Evolutionary conservation across 305 asterid species (phyloP).

Genomic region (Fraxinus sp.): DNA sequence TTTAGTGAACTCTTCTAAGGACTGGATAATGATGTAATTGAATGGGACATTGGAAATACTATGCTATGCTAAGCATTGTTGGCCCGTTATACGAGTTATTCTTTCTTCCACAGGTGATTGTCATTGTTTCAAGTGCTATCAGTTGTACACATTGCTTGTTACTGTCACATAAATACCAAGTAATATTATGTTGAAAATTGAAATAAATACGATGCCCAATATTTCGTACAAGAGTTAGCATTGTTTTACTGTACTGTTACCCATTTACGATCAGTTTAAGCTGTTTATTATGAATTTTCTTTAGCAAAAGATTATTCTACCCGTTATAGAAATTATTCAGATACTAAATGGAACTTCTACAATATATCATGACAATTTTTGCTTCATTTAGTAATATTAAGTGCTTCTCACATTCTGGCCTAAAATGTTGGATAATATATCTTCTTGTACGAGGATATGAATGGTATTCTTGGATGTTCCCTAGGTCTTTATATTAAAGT

Average conservation of each 20-base stretch:
- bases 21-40: neutral
- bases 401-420: neutral
- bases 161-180: neutral
- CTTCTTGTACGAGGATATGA: neutral
- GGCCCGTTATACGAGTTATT: neutral
- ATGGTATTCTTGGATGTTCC: neutral
- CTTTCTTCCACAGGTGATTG: neutral
- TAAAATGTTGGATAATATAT: neutral
- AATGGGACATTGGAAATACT: neutral
- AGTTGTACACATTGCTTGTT: neutral
- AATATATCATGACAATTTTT: neutral
- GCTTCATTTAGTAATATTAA: neutral
- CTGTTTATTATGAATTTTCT: conserved; percentile 1
- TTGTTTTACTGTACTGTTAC: neutral
- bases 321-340: neutral
- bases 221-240: neutral
- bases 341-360: neutral
- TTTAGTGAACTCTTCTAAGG: neutral
- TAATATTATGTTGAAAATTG: neutral
- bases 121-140: neutral
- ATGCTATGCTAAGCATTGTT: neutral
- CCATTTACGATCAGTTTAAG: neutral
- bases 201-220: neutral
- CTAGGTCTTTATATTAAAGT: neutral
- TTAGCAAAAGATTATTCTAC: neutral